Evolutionary conservation across 345 rosid genomes (phyloP).

Genomic region (Gossypium herbaceum): DNA sequence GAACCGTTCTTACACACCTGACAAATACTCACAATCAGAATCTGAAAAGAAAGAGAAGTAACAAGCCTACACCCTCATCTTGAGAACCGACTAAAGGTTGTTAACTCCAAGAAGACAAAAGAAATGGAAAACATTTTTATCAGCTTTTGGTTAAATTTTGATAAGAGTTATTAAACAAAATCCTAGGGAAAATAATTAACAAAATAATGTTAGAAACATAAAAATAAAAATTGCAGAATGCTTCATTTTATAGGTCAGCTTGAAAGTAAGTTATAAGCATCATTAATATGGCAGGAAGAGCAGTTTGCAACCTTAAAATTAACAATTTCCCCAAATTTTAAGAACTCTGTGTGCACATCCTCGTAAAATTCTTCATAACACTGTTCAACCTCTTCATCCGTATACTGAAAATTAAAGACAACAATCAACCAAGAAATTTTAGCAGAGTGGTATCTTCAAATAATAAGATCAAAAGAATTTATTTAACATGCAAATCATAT

Average conservation of each 20-base stretch:
- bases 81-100: conserved; percentile 4
- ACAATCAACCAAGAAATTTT: conserved; percentile 18
- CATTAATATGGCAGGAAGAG: conserved; percentile 5
- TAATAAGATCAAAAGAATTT: conserved; percentile 4
- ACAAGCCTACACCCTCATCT: neutral
- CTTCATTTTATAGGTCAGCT: neutral
- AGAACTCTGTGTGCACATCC: conserved; percentile 96
- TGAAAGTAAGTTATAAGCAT: conserved; percentile 2
- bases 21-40: conserved; percentile 16
- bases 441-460: neutral
- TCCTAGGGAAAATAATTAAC: neutral
- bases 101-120: neutral
- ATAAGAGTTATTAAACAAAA: neutral
- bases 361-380: conserved; percentile 90
- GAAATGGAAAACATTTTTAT: neutral
- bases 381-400: conserved; percentile 86
- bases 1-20: conserved; percentile 92
- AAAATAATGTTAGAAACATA: neutral
- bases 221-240: neutral
- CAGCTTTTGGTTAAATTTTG: neutral
- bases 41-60: conserved; percentile 11
- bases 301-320: conserved; percentile 80
- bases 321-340: conserved; percentile 87
- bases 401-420: conserved; percentile 49
- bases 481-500: conserved; percentile 4